Evolutionary conservation across 345 rosid genomes (phyloP).

Genomic region (Corchorus olitorius): DNA sequence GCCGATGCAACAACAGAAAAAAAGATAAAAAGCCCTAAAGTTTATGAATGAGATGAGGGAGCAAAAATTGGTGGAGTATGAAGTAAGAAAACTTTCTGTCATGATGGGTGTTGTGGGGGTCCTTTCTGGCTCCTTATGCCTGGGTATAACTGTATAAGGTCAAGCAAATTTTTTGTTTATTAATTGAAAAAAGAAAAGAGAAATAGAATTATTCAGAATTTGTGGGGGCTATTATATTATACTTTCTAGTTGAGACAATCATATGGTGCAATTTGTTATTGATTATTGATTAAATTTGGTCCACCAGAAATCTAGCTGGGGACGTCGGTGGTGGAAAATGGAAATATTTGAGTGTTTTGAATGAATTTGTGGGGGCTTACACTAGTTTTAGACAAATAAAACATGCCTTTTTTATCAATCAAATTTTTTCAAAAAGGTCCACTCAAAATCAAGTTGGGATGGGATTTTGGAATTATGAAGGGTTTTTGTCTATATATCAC

Average conservation of each 20-base stretch:
- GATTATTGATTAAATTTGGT: neutral
- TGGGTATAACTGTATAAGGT: neutral
- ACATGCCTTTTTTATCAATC: neutral
- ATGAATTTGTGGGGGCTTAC: neutral
- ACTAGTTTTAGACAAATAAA: neutral
- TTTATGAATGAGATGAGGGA: neutral
- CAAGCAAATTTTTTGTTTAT: neutral
- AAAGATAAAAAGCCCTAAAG: too few relatives aligned
- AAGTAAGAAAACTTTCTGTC: neutral
- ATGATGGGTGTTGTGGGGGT: too few relatives aligned
- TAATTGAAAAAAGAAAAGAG: neutral
- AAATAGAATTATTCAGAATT: neutral
- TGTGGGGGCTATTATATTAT: neutral
- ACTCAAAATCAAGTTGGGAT: neutral
- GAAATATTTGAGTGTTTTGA: neutral
- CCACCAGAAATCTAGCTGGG: conserved; percentile 19
- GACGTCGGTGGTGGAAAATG: neutral
- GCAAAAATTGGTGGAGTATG: neutral
- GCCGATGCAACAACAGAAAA: neutral
- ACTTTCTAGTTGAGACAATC: neutral
- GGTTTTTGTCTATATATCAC: neutral
- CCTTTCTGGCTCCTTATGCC: too few relatives aligned
- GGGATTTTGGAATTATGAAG: neutral
- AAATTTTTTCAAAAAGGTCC: neutral
- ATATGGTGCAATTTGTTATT: neutral